These are phyloP conservation scores for Phycomyces nitens DNA, from an alignment of 192 early-diverging fungal genomes.

Conservation along the genomic window DNA sequence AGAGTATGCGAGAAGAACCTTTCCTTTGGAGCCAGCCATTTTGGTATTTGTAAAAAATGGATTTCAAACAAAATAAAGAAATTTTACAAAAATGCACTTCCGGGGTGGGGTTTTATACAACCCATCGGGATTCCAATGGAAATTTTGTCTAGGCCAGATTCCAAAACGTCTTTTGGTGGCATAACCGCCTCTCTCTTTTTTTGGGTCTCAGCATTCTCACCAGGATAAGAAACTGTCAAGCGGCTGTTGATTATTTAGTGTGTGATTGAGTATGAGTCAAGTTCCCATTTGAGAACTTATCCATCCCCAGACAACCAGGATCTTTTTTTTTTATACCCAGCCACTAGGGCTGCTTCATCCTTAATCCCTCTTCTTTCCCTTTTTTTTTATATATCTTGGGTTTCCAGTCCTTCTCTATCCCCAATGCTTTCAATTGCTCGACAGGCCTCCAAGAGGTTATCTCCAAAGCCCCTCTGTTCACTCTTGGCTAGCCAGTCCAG, in stretches of 20 bases:
- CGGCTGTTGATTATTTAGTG: background rate
- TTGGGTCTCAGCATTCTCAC: too few species aligned
- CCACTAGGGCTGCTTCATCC: background rate
- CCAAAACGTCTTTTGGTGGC: too few species aligned
- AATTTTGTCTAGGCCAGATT: too few species aligned
- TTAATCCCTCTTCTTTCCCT: background rate
- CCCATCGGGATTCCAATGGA: too few species aligned
- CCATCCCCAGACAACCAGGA: background rate
- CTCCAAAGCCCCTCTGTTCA: slow-evolving; percentile 1
- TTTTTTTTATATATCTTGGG: background rate
- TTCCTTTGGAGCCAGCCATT: slow-evolving; percentile 67
- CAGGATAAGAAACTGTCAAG: background rate
- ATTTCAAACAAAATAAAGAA: too few species aligned
- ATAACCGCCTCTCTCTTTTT: too few species aligned
- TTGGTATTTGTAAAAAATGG: background rate
- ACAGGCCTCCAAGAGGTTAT: slow-evolving; percentile 1
- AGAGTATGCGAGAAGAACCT: slow-evolving; percentile 93
- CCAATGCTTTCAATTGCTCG: slow-evolving; percentile 17
- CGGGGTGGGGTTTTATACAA: too few species aligned
- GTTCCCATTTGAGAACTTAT: background rate
- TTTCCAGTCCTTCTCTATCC: too few species aligned
- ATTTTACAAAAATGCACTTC: too few species aligned
- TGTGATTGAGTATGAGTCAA: slow-evolving; percentile 4
- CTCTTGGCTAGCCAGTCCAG: background rate
- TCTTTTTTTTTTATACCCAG: background rate